phyloP scores from a whole-genome alignment of 108 stramenopile genomes.

The Discostella pseudostelligera region DNA sequence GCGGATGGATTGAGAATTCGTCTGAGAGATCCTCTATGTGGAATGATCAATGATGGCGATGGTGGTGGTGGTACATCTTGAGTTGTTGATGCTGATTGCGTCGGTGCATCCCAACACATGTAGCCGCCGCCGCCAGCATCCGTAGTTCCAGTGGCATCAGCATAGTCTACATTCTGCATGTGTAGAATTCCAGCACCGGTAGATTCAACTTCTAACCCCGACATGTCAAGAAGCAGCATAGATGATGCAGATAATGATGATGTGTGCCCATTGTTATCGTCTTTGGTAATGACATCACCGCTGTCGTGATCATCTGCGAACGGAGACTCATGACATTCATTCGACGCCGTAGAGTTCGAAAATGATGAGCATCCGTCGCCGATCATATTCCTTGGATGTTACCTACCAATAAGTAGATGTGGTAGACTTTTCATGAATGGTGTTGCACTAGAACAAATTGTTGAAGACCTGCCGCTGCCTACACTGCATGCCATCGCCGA shows the following conservation, averaged over 20 bases:
- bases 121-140: not conserved
- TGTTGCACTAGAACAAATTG: not conserved
- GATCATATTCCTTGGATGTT: not conserved
- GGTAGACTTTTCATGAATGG: not conserved
- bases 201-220: not conserved
- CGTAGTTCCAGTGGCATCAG: not conserved
- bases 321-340: conserved; percentile 12
- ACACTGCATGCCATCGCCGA: too few relatives aligned
- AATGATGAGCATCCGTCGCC: not conserved
- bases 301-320: conserved; percentile 6
- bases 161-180: too few relatives aligned
- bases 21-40: conserved; percentile 20
- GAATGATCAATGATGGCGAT: conserved; percentile 1
- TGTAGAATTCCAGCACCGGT: not conserved
- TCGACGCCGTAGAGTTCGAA: not conserved
- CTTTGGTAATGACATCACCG: not conserved
- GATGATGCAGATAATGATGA: not conserved
- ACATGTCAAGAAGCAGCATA: not conserved
- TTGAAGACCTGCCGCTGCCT: not conserved
- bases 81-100: not conserved
- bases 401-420: not conserved
- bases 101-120: not conserved
- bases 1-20: conserved; percentile 19
- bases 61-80: not conserved
- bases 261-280: not conserved